Percentiles rank a stretch among this genome's conserved stretches.
Evolutionary conservation across 2,329 filamentous ascomycete species (phyloP).

Genomic region (Talaromyces islandicus): DNA sequence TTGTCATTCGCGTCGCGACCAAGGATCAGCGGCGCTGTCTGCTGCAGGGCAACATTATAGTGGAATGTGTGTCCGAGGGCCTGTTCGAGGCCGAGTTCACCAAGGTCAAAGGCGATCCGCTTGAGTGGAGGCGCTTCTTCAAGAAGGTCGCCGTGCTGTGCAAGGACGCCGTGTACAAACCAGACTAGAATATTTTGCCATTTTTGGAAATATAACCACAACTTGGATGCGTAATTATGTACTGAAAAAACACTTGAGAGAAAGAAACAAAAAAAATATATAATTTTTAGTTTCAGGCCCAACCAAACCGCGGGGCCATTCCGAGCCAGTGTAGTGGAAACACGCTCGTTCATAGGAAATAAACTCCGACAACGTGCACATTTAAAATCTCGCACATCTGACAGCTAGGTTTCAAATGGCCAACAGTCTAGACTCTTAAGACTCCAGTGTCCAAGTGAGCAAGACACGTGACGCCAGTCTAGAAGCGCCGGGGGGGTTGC

Average conservation of each 20-base stretch:
- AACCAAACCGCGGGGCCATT: neutral
- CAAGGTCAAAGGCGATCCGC: conserved; percentile 89
- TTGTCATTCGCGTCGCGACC: conserved; percentile 66
- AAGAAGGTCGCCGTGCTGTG: conserved; percentile 88
- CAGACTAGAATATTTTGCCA: conserved; percentile 30
- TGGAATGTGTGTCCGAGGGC: conserved; percentile 47
- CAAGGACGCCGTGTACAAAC: conserved; percentile 72
- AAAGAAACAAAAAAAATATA: no score
- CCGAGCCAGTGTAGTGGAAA: neutral
- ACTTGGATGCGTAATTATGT: neutral
- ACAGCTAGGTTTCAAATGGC: neutral
- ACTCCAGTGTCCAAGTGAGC: neutral
- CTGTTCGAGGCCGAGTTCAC: conserved; percentile 83
- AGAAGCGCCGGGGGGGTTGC: neutral
- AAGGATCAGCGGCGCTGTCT: conserved; percentile 48
- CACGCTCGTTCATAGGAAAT: neutral
- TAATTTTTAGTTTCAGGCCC: no score
- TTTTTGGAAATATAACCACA: neutral
- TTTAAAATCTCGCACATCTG: no score
- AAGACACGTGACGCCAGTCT: neutral
- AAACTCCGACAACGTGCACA: neutral
- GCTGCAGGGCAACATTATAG: conserved; percentile 38
- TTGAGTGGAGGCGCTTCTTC: conserved; percentile 96
- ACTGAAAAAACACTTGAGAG: neutral
- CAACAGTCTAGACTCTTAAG: neutral